Conservation (phyloP, 805 yeast species). For the Wickerhamiella alocasiicola region DNA sequence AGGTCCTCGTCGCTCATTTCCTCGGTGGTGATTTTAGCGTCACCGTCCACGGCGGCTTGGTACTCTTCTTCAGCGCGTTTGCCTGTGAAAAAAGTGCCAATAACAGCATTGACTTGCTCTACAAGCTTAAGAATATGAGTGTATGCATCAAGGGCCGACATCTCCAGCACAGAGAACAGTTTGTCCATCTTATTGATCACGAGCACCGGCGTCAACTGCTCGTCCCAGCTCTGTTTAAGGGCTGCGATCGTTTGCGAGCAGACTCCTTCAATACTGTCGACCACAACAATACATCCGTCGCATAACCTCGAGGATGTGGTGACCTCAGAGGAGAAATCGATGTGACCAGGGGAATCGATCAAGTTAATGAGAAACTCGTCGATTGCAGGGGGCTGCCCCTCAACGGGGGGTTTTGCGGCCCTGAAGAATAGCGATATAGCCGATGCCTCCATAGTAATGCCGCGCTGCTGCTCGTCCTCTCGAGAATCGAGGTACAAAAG, state of each 20-base stretch:
- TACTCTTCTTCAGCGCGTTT: constrained; percentile 84
- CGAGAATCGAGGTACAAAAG: constrained; percentile 85
- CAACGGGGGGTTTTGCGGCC: constrained; percentile 38
- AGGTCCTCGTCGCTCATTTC: constrained; percentile 71
- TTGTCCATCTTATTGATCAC: constrained; percentile 89
- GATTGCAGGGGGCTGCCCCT: constrained; percentile 26
- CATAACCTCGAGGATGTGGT: constrained; percentile 91
- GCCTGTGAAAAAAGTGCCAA: constrained; percentile 87
- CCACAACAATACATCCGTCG: constrained; percentile 91
- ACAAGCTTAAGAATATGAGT: constrained; percentile 62
- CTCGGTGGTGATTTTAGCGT: constrained; percentile 31
- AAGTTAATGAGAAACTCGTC: constrained; percentile 78
- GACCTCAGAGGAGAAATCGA: constrained; percentile 92
- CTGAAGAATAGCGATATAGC: constrained; percentile 89
- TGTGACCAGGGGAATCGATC: constrained; percentile 98
- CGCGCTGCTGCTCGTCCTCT: constrained; percentile 90
- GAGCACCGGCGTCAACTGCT: constrained; percentile 72
- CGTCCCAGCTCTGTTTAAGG: constrained; percentile 89
- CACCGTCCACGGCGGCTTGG: constrained; percentile 36
- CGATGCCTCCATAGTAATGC: constrained; percentile 95
- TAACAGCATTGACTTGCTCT: constrained; percentile 89
- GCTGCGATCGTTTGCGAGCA: constrained; percentile 96
- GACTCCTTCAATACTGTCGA: constrained; percentile 96
- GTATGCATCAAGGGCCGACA: constrained; percentile 78
- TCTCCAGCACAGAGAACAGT: constrained; percentile 63